These are phyloP conservation scores for Raddia distichophylla DNA, from an alignment of 176 grass and related monocot species.

Conservation along the genomic window DNA sequence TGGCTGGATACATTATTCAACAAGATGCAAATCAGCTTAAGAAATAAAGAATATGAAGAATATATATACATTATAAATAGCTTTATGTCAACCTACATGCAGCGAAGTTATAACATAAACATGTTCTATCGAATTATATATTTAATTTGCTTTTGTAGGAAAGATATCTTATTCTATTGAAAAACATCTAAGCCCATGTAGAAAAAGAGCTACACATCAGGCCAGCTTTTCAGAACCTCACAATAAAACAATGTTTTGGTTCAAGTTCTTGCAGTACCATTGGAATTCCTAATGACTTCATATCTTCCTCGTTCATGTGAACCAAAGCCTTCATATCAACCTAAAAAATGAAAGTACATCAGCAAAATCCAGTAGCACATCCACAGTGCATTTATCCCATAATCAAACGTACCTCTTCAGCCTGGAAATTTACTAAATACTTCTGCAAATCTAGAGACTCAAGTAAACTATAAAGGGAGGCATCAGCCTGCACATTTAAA, in stretches of 20 bases:
- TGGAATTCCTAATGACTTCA: slow-evolving; percentile 75
- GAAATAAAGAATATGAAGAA: neutral
- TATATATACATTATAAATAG: neutral
- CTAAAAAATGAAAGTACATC: slow-evolving; percentile 42
- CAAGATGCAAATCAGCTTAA: neutral
- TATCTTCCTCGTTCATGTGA: slow-evolving; percentile 80
- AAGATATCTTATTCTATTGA: neutral
- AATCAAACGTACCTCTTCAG: slow-evolving; percentile 66
- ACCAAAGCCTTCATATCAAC: slow-evolving; percentile 73
- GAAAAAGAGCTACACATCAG: neutral
- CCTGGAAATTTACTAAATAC: slow-evolving; percentile 63
- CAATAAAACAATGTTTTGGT: slow-evolving; percentile 16
- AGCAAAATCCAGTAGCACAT: slow-evolving; percentile 22
- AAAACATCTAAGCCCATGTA: neutral
- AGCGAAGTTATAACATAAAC: neutral
- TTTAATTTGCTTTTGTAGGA: neutral
- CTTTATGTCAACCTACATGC: neutral
- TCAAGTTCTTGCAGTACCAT: slow-evolving; percentile 54
- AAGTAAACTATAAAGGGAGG: slow-evolving; percentile 58
- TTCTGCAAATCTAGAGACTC: slow-evolving; percentile 71
- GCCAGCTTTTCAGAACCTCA: neutral
- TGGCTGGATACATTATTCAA: neutral
- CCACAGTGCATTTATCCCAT: slow-evolving; percentile 1
- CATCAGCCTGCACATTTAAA: slow-evolving; percentile 48
- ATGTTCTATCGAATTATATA: slow-evolving; percentile 10